These are phyloP conservation scores for Leishmania major DNA, from an alignment of 208 protist species.

Conservation along the genomic window DNA sequence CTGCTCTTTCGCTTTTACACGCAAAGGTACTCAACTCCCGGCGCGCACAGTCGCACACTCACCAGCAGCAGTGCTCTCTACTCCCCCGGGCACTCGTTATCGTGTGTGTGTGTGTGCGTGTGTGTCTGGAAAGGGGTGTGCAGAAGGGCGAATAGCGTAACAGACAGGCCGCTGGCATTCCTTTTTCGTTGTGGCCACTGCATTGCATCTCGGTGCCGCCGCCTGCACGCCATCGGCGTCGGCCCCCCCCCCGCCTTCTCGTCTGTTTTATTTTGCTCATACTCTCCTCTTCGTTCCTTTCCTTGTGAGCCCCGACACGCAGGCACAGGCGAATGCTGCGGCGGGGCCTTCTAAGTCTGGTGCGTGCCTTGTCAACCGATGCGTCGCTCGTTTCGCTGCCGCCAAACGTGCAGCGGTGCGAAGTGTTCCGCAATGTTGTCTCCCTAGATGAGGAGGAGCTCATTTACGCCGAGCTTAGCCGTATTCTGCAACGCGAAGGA, in stretches of 20 bases:
- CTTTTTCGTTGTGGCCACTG: background rate
- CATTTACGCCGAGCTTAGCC: constrained; percentile 71
- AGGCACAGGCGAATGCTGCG: constrained; percentile 12
- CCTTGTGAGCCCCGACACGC: background rate
- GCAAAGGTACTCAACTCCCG: background rate
- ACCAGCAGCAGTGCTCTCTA: background rate
- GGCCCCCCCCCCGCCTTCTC: background rate
- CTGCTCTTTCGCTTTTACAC: no score
- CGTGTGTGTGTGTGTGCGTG: background rate
- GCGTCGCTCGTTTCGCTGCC: constrained; percentile 67
- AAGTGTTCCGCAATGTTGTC: constrained; percentile 80
- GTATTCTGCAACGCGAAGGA: constrained; percentile 68
- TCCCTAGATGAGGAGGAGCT: constrained; percentile 61
- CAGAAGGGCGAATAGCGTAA: background rate
- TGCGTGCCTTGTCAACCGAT: constrained; percentile 41
- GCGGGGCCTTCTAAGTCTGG: constrained; percentile 1
- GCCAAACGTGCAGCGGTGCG: constrained; percentile 46
- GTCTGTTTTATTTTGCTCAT: no score
- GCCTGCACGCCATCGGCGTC: background rate
- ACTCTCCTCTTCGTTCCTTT: background rate
- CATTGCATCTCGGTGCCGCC: no score
- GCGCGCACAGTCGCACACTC: background rate
- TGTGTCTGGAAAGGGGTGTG: no score
- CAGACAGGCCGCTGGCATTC: background rate
- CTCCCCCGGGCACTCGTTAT: background rate